Base-by-base conservation (phyloP, 768 basidiomycete genomes). In the Serpula lacrymans region DNA sequence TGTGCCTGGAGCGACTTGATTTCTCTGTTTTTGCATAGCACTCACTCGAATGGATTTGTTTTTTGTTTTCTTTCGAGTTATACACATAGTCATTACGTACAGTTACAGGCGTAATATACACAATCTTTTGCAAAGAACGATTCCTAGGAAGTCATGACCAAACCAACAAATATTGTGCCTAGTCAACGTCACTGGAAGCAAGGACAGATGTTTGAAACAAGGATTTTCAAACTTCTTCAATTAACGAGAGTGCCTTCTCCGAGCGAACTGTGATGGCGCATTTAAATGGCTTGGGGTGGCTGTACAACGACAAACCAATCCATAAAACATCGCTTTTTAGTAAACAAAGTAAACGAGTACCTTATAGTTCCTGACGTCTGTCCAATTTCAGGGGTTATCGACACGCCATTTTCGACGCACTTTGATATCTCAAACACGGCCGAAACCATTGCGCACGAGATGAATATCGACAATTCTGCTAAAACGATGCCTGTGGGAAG, bases 251-350 rank as follows among this genome's bases (percentile, higher is more conserved):
- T 13, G 48, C 36, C 12, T 18, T 25, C 10, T 20, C 36, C 30
- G 48, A 50, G n/a, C 50, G 50, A 11, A 41, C 40, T 20, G 40
- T 49, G 17, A 52, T 46, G 6, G 50, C 46, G 34, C 49, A 52
- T 31, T 43, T 22, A 34, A 49, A 52, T 26, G 50, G 50, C 16
- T 36, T 22, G 14, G 52, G 49, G 39, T 48, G 46, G 28, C 52
- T 53, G 23, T 11, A 9, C 14, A 37, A 20, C 28, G 11, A 28
- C 18, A 16, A 4, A 7, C 14, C 12, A 27, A 24, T 21, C 6
- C 11, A 12, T 5, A 9, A 4, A 16, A 5, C 22, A 32, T 24
- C 14, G n/a, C 17, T 5, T 25, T n/a, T 14, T 3, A 4, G 21
- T 24, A n/a, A n/a, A 12, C 21, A 24, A 12, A 10, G 27, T 12